Conservation (phyloP, 2,329 filamentous ascomycete genomes). For the Pyrenochaeta sp. region DNA sequence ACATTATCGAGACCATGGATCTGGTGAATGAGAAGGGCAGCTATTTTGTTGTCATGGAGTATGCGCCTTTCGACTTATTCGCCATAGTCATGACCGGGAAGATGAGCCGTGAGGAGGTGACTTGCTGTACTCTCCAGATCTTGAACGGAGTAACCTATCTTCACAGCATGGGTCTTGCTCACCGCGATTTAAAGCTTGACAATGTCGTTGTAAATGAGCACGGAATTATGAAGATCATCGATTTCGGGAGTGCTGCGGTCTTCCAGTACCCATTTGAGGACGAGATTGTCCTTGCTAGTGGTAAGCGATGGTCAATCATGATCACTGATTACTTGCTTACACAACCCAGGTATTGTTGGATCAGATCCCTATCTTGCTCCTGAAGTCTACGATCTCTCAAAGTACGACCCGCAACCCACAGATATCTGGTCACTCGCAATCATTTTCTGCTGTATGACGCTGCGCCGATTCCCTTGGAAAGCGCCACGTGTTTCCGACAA, state of each 20-base stretch:
- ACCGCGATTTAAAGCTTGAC: conserved; percentile 94
- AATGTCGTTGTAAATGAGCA: conserved; percentile 97
- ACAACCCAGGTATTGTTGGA: conserved; percentile 70
- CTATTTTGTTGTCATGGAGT: conserved; percentile 99
- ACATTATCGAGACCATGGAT: conserved; percentile 97
- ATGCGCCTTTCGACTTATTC: conserved; percentile 93
- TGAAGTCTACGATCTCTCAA: conserved; percentile 91
- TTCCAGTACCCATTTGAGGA: conserved; percentile 98
- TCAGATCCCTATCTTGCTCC: conserved; percentile 97
- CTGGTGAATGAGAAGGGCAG: conserved; percentile 92
- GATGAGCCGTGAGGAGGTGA: conserved; percentile 90
- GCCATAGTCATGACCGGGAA: conserved; percentile 99
- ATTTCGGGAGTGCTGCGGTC: conserved; percentile 96
- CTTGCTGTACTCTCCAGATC: conserved; percentile 92
- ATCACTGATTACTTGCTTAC: conserved; percentile 20
- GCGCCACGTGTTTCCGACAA: conserved; percentile 90
- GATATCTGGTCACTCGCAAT: conserved; percentile 99
- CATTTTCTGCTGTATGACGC: conserved; percentile 98
- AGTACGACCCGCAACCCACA: conserved; percentile 91
- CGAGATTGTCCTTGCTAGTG: conserved; percentile 79
- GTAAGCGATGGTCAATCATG: conserved; percentile 58
- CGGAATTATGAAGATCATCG: conserved; percentile 99
- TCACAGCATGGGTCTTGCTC: conserved; percentile 92
- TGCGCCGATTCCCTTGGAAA: conserved; percentile 97
- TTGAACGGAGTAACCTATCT: conserved; percentile 92